Conservation (phyloP, 129 eudicot genomes). For the Centella asiatica region DNA sequence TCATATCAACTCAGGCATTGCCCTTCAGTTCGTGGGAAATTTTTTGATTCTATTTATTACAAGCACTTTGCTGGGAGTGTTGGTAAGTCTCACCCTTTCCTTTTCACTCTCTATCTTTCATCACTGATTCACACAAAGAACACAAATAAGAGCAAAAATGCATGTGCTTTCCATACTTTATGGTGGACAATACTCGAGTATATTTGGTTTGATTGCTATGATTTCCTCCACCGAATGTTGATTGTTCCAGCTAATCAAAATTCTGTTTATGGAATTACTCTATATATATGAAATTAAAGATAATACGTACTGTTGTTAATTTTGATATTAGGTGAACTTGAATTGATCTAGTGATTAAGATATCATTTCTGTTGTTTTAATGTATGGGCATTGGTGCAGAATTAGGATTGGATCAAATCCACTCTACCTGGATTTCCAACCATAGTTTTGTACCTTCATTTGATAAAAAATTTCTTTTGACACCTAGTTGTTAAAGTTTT, state of each 20-base stretch:
- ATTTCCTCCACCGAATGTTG: background rate
- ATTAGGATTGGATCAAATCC: background rate
- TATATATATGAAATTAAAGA: background rate
- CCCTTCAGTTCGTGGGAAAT: constrained; percentile 31
- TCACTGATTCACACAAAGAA: background rate
- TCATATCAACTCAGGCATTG: constrained; percentile 24
- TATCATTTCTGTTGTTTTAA: background rate
- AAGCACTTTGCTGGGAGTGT: constrained; percentile 69
- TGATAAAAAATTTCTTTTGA: too few relatives aligned
- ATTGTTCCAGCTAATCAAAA: background rate
- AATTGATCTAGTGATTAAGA: background rate
- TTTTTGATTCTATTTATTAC: constrained; percentile 41
- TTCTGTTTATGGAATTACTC: background rate
- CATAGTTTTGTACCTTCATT: background rate
- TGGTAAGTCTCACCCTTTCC: constrained; percentile 37
- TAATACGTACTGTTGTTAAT: background rate
- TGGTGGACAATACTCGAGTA: background rate
- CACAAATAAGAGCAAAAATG: background rate
- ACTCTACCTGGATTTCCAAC: background rate
- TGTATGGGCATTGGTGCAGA: background rate
- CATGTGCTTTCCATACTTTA: too few relatives aligned
- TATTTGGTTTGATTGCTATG: background rate
- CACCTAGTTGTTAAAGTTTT: too few relatives aligned
- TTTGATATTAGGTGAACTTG: background rate
- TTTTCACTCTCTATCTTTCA: background rate